Percentiles rank a stretch among this genome's conserved stretches.
Evolutionary conservation across 495 filamentous ascomycete genomes (phyloP).

Genomic region (Aspergillus leporis): DNA sequence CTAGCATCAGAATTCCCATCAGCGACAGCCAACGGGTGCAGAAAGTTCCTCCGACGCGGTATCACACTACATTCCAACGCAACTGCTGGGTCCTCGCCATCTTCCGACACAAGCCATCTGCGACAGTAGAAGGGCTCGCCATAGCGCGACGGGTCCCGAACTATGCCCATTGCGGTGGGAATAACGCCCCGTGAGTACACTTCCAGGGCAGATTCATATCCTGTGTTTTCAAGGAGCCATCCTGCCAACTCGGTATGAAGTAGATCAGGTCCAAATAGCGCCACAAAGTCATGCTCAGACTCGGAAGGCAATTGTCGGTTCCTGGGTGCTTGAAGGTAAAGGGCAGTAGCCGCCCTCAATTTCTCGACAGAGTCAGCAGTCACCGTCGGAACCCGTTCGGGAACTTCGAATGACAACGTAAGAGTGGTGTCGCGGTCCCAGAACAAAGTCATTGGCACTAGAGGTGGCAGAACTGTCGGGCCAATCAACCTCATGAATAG

Average conservation of each 20-base stretch:
- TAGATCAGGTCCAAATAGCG: slow-evolving; percentile 39
- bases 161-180: slow-evolving; percentile 24
- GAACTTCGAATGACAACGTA: slow-evolving; percentile 34
- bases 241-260: slow-evolving; percentile 15
- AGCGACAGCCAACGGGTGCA: slow-evolving; percentile 24
- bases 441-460: slow-evolving; percentile 47
- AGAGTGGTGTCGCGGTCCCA: slow-evolving; percentile 49
- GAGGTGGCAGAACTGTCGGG: slow-evolving; percentile 41
- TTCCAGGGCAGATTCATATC: slow-evolving; percentile 25
- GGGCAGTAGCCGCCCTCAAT: slow-evolving; percentile 43
- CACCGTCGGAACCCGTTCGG: slow-evolving; percentile 16
- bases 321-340: slow-evolving; percentile 52
- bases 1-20: background rate
- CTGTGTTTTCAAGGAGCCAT: slow-evolving; percentile 29
- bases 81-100: slow-evolving; percentile 9
- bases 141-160: slow-evolving; percentile 32
- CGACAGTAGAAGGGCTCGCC: slow-evolving; percentile 32
- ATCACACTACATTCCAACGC: slow-evolving; percentile 32
- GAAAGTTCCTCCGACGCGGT: slow-evolving; percentile 34
- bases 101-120: slow-evolving; percentile 24
- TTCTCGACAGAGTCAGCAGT: slow-evolving; percentile 17
- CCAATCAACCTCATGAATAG: slow-evolving; percentile 48
- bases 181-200: slow-evolving; percentile 19
- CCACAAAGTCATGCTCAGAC: slow-evolving; percentile 40
- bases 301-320: slow-evolving; percentile 31